Evolutionary conservation across 208 protist species (phyloP).

Genomic region (Wallacemonas sp.): DNA sequence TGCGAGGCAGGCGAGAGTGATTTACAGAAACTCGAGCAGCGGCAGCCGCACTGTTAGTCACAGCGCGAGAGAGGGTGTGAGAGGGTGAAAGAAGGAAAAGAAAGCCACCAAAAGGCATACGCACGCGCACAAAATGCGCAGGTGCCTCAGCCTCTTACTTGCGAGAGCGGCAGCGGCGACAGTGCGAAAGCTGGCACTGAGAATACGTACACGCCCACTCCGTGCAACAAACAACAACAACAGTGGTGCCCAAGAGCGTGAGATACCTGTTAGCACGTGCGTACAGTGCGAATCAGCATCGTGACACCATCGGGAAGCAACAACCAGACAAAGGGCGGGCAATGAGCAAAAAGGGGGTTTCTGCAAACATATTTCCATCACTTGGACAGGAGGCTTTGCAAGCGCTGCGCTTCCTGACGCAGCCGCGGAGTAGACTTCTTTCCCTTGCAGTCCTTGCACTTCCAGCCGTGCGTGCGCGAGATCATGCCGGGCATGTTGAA

Average conservation of each 20-base stretch:
- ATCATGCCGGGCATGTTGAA: constrained; percentile 78
- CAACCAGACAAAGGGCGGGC: background rate
- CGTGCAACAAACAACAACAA: no score
- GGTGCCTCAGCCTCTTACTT: no score
- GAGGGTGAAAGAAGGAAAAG: background rate
- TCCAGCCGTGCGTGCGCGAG: constrained; percentile 70
- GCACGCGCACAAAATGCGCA: constrained; percentile 17
- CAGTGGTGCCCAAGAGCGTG: no score
- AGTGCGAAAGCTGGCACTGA: no score
- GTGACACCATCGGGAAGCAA: no score
- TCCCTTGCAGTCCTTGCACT: constrained; percentile 87
- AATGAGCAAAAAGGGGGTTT: constrained; percentile 4
- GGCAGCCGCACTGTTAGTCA: no score
- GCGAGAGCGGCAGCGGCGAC: no score
- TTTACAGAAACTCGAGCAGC: no score
- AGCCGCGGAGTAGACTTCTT: constrained; percentile 65
- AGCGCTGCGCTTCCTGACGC: constrained; percentile 46
- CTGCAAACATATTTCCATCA: background rate
- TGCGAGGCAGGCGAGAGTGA: no score
- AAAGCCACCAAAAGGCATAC: constrained; percentile 11
- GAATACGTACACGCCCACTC: no score
- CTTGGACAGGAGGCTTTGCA: constrained; percentile 20
- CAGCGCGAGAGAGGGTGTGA: background rate
- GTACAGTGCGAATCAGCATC: no score
- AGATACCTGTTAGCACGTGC: no score